phyloP scores from a whole-genome alignment of 2,329 filamentous ascomycete genomes.

The Phyllosticta citriasiana region DNA sequence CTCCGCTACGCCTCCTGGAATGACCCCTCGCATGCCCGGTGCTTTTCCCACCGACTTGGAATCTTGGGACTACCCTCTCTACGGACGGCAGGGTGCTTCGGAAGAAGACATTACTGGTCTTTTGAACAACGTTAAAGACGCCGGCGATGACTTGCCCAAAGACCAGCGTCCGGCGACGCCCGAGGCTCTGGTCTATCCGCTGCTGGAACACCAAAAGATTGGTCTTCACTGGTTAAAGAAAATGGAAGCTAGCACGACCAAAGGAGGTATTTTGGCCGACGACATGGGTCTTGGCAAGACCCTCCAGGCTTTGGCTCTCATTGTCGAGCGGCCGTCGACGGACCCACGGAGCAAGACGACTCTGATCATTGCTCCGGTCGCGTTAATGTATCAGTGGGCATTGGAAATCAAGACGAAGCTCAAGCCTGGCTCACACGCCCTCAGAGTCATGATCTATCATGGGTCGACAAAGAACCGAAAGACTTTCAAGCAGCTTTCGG shows the following conservation, averaged over 20 bases:
- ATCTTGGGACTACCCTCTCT: neutral
- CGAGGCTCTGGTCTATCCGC: slow-evolving; percentile 51
- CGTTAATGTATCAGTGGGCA: slow-evolving; percentile 75
- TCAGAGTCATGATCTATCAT: slow-evolving; percentile 63
- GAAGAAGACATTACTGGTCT: neutral
- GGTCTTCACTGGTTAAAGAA: slow-evolving; percentile 67
- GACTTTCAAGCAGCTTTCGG: slow-evolving; percentile 50
- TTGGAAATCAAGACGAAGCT: slow-evolving; percentile 66
- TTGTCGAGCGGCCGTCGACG: slow-evolving; percentile 55
- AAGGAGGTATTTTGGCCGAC: slow-evolving; percentile 57
- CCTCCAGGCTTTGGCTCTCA: slow-evolving; percentile 70
- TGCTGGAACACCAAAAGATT: slow-evolving; percentile 76
- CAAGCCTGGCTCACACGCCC: slow-evolving; percentile 40
- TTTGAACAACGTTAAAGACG: slow-evolving; percentile 1
- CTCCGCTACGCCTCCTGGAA: no score
- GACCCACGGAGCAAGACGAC: slow-evolving; percentile 57
- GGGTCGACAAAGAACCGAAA: slow-evolving; percentile 44
- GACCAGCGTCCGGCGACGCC: slow-evolving; percentile 60
- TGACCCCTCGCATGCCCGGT: neutral
- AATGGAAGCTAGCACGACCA: slow-evolving; percentile 60
- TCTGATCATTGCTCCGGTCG: slow-evolving; percentile 72
- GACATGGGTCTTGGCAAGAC: slow-evolving; percentile 83
- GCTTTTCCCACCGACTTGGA: neutral
- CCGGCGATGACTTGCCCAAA: slow-evolving; percentile 26
- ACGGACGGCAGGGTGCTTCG: neutral